Evolutionary conservation across 768 basidiomycete genomes (phyloP).

Genomic region (Megacollybia marginata): DNA sequence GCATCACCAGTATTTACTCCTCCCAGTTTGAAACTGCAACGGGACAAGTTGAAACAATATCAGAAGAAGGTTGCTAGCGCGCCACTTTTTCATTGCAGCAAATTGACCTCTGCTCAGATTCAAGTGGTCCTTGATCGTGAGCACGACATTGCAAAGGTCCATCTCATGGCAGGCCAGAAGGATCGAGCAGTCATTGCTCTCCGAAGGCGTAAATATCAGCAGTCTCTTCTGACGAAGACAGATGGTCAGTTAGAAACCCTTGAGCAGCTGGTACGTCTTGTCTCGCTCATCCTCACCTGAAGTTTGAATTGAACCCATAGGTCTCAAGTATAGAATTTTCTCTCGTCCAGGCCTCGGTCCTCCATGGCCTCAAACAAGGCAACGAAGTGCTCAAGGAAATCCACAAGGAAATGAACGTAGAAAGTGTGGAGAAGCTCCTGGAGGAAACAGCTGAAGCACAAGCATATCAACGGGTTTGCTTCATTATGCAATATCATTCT

Average conservation of each 20-base stretch:
- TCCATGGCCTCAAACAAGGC: slow-evolving; percentile 90
- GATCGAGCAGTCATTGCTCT: slow-evolving; percentile 84
- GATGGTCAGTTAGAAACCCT: slow-evolving; percentile 84
- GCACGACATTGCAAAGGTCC: slow-evolving; percentile 79
- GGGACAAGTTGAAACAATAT: slow-evolving; percentile 93
- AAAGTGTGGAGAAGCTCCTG: slow-evolving; percentile 89
- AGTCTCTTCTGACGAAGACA: slow-evolving; percentile 78
- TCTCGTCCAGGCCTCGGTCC: slow-evolving; percentile 82
- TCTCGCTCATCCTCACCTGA: neutral
- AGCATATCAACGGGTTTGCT: slow-evolving; percentile 74
- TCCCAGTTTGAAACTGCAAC: slow-evolving; percentile 84
- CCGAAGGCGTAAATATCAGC: slow-evolving; percentile 90
- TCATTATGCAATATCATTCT: neutral
- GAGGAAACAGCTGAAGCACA: slow-evolving; percentile 90
- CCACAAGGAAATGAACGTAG: slow-evolving; percentile 87
- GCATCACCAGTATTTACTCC: slow-evolving; percentile 6
- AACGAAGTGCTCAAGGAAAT: slow-evolving; percentile 91
- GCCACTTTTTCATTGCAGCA: neutral
- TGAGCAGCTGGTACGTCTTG: slow-evolving; percentile 69
- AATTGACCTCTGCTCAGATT: slow-evolving; percentile 44
- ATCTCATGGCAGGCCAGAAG: slow-evolving; percentile 76
- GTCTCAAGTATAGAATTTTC: slow-evolving; percentile 97
- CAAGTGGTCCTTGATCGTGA: slow-evolving; percentile 83
- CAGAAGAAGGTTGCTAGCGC: slow-evolving; percentile 70
- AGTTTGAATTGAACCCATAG: slow-evolving; percentile 31